These are phyloP conservation scores for Tylopilus felleus DNA, from an alignment of 768 basidiomycete genomes.

Conservation along the genomic window DNA sequence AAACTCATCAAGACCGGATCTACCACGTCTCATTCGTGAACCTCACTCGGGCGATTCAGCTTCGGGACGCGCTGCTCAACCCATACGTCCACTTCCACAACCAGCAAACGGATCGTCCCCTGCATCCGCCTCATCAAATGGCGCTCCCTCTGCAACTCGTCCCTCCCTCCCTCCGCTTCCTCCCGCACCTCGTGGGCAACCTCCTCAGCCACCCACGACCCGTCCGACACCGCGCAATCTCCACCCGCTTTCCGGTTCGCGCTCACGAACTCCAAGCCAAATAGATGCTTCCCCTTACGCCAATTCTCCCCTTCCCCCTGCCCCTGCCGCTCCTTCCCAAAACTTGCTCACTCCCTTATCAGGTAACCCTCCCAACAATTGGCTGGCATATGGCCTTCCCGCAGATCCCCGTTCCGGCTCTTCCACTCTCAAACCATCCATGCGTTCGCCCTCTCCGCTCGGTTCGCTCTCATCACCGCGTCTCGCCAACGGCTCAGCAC, in stretches of 20 bases:
- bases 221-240: constrained; percentile 33
- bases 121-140: constrained; percentile 28
- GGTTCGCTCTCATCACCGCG: constrained; percentile 30
- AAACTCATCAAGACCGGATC: constrained; percentile 50
- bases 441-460: constrained; percentile 35
- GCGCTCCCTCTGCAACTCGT: constrained; percentile 34
- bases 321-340: constrained; percentile 30
- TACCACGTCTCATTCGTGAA: constrained; percentile 72
- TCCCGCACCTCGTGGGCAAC: constrained; percentile 65
- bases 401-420: constrained; percentile 59
- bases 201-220: constrained; percentile 43
- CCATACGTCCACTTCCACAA: constrained; percentile 32
- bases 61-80: constrained; percentile 14
- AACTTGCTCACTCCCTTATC: constrained; percentile 41
- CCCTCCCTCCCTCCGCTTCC: constrained; percentile 62
- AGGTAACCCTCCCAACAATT: constrained; percentile 32
- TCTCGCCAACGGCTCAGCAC: constrained; percentile 43
- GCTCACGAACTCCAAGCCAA: constrained; percentile 54
- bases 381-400: constrained; percentile 54
- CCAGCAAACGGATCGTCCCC: constrained; percentile 19
- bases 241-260: constrained; percentile 34
- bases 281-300: constrained; percentile 48
- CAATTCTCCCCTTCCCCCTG: constrained; percentile 40
- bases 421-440: constrained; percentile 38
- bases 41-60: constrained; percentile 51